Evolutionary conservation across 768 basidiomycete genomes (phyloP).

Genomic region (Cyathus striatus): DNA sequence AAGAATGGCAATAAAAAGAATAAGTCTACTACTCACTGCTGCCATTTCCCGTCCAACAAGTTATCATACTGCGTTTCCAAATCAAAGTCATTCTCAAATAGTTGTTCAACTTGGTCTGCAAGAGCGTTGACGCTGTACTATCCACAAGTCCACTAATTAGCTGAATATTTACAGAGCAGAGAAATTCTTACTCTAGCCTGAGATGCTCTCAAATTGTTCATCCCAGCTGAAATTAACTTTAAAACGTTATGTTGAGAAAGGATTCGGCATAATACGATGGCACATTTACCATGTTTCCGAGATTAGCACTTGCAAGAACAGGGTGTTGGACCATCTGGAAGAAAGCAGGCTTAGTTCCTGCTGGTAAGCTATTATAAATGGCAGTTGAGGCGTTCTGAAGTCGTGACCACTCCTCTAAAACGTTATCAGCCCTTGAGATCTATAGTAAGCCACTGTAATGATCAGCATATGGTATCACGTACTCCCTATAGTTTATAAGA

Average conservation of each 20-base stretch:
- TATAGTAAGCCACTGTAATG: background rate
- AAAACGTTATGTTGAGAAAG: background rate
- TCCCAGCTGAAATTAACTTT: conserved; percentile 49
- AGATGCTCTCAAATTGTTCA: conserved; percentile 55
- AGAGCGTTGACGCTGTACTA: conserved; percentile 52
- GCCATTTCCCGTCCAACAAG: conserved; percentile 39
- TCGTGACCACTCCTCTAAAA: conserved; percentile 45
- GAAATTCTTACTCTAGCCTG: conserved; percentile 43
- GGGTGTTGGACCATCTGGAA: conserved; percentile 72
- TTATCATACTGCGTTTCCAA: conserved; percentile 57
- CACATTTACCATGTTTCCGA: conserved; percentile 41
- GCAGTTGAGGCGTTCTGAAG: conserved; percentile 44
- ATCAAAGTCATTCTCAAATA: conserved; percentile 60
- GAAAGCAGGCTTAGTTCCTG: conserved; percentile 49
- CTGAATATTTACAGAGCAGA: background rate
- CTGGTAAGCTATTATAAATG: conserved; percentile 49
- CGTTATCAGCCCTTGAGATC: conserved; percentile 46
- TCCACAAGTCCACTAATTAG: background rate
- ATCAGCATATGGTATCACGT: conserved; percentile 15
- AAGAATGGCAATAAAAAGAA: background rate
- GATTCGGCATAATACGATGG: background rate
- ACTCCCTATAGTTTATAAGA: conserved; percentile 67
- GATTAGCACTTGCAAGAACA: conserved; percentile 50
- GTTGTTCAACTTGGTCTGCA: conserved; percentile 46
- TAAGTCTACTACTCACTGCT: too few species aligned